These are phyloP conservation scores for Boletus semigastroideus DNA, from an alignment of 1,284 basidiomycete species.

Conservation along the genomic window DNA sequence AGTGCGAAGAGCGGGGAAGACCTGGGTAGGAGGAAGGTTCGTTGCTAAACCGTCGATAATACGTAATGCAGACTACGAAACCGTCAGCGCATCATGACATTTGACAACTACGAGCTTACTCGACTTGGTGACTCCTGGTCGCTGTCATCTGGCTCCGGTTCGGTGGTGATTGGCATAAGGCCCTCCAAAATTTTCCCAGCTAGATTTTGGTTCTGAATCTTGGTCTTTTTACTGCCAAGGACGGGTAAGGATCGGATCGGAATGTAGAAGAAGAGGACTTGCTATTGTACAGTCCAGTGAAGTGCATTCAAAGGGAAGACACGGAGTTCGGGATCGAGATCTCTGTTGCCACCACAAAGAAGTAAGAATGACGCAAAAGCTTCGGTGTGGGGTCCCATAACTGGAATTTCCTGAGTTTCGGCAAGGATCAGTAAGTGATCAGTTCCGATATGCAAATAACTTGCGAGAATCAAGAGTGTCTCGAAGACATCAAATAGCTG, in stretches of 20 bases:
- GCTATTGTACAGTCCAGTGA: slow-evolving; percentile 96
- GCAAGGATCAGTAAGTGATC: slow-evolving; percentile 8
- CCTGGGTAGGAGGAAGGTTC: slow-evolving; percentile 91
- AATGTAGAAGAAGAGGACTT: slow-evolving; percentile 14
- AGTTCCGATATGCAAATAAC: slow-evolving; percentile 22
- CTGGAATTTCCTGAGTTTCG: slow-evolving; percentile 76
- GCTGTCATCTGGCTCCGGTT: slow-evolving; percentile 84
- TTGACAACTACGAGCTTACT: slow-evolving; percentile 45
- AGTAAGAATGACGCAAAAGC: slow-evolving; percentile 92
- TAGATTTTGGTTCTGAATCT: slow-evolving; percentile 86
- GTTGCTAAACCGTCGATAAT: slow-evolving; percentile 95
- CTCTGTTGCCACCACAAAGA: slow-evolving; percentile 78
- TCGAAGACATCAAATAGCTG: slow-evolving; percentile 96
- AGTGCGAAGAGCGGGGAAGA: slow-evolving; percentile 89
- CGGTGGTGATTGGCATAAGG: slow-evolving; percentile 92
- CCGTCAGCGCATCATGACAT: slow-evolving; percentile 14
- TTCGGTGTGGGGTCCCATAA: slow-evolving; percentile 87
- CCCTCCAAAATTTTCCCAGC: slow-evolving; percentile 88
- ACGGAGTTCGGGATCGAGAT: slow-evolving; percentile 81
- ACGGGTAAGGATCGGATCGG: not conserved
- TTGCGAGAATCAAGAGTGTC: slow-evolving; percentile 87
- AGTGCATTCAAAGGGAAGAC: slow-evolving; percentile 93
- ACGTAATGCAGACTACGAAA: slow-evolving; percentile 79
- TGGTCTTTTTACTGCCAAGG: slow-evolving; percentile 86
- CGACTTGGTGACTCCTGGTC: slow-evolving; percentile 92